Evolutionary conservation across 2,329 filamentous ascomycete genomes (phyloP), one percentile per base, ranked within the genome.

Genomic region (Aspergillus felis): DNA sequence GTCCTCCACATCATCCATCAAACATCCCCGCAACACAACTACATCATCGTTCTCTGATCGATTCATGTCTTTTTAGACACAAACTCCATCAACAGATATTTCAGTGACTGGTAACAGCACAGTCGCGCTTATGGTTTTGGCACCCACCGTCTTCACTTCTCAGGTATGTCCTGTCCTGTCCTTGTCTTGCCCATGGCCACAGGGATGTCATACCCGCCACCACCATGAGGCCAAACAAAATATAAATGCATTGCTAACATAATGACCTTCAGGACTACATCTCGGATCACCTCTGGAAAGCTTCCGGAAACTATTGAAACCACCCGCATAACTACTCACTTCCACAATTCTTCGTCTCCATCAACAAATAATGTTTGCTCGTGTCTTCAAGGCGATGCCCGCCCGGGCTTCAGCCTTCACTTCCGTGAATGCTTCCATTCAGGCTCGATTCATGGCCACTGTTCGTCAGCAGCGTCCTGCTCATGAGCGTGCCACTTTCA

Each of bases 401-500:
- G 64, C 69, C 67, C 75, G 78, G 75, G 71, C 72, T 61, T 78
- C 79, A 65, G 73, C 76, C 65, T 76, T 79, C 70, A 74, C 70
- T 56, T 64, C 69, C 59, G 66, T 74, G 65, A 74, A 71, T 63
- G 64, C 66, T 48, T 67, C 68, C 50, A 63, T 70, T 59, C 73
- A 74, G 65, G 66, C 72, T 56, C 75, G 76, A 55, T 82, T 79
- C 72, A 78, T 88, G 72, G 87, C 87, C 60, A 88, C 87, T 49
- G 84, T 89, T 64, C 82, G 85, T 60, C 92, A 87, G 63, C 92
- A 87, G 63, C 85, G 87, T 59, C 86, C 86, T 61, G 84, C 86
- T 49, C 84, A 84, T 69, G 88, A 92, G 69, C 84, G 90, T 68
- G 94, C 94, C 62, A 97, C 94, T 58, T 90, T 99, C 71, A 97